phyloP scores from a whole-genome alignment of 257 asterid species.

The Orobanche coerulescens region DNA sequence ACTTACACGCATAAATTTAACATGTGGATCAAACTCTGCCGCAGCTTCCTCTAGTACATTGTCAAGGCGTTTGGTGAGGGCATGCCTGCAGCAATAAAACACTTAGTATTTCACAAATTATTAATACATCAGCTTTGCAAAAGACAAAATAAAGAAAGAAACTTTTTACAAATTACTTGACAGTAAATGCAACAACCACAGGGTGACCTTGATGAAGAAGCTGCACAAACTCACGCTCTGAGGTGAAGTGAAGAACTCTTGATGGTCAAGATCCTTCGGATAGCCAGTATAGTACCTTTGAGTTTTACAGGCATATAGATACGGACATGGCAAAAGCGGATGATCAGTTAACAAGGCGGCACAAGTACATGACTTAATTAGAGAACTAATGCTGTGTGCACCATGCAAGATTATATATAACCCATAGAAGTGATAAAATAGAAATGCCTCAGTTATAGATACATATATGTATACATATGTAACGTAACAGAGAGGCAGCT shows the following conservation, averaged over 20 bases:
- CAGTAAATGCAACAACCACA: slow-evolving; percentile 88
- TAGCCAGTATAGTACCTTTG: slow-evolving; percentile 77
- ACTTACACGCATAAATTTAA: slow-evolving; percentile 87
- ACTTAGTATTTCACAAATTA: not conserved
- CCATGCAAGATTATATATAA: too few relatives aligned
- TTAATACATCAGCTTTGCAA: not conserved
- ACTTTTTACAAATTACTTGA: slow-evolving; percentile 45
- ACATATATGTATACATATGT: not conserved
- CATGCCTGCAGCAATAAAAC: slow-evolving; percentile 45
- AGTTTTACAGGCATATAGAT: slow-evolving; percentile 17
- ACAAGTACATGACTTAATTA: not conserved
- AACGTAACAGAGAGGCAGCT: not conserved
- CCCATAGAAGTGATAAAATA: not conserved
- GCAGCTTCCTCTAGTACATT: slow-evolving; percentile 89
- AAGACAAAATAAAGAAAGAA: not conserved
- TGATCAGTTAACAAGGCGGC: not conserved
- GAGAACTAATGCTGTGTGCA: not conserved
- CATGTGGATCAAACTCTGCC: slow-evolving; percentile 74
- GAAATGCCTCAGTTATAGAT: not conserved
- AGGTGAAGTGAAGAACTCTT: slow-evolving; percentile 66
- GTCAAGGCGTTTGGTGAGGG: slow-evolving; percentile 84
- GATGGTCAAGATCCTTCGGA: slow-evolving; percentile 93
- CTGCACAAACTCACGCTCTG: slow-evolving; percentile 92
- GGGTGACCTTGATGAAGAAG: slow-evolving; percentile 92
- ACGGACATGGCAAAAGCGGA: not conserved